Base-by-base conservation (phyloP, 2,329 filamentous ascomycete species). In the Talaromyces piceae region DNA sequence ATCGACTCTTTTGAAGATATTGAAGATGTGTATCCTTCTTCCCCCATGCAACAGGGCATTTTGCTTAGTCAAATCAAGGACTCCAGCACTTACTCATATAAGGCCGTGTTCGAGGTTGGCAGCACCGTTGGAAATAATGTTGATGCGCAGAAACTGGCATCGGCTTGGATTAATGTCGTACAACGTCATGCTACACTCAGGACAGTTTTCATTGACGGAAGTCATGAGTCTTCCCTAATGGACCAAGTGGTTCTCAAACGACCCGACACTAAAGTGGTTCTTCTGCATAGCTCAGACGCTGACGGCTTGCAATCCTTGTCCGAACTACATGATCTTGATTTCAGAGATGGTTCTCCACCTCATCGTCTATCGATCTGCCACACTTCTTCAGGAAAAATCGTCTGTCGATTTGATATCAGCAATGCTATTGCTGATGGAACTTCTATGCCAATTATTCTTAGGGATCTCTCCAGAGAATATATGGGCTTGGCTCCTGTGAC, bases 341-440 rank as follows among this genome's bases (percentile, higher is more conserved):
- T 43, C 25, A 44, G 25, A 13, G 46, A 54, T 41, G 48, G 44
- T 41, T 61, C 66, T 18, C 63, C 70, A 7, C 67, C 71, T 44
- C 67, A 74, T 54, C 64, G 63, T 26, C 55, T 73, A 25, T 67
- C 61, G 2, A 61, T 73, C 26, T 68, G 64, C 54, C 65, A 63
- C 52, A 66, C 66, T 18, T 58, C 55, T 18, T 49, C 55, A 0
- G 57, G 56, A n/a, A 56, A 55, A 43, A 56, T 73, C 0, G 64
- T 67, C 51, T 64, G 69, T 45, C 68, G 69, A 44, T 58, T 75
- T 13, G 72, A 75, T 44, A 68, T 76, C 45, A 74, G 67, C 55
- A 73, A 76, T 55, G 68, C 68, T 13, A 68, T 76, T 51, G 69
- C 66, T 49, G 73, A 76, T 55, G 73, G 73, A 1, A 67, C 65